These are phyloP conservation scores for Odonthalia washingtoniensis DNA, from an alignment of 31 red algal species.

Conservation along the genomic window DNA sequence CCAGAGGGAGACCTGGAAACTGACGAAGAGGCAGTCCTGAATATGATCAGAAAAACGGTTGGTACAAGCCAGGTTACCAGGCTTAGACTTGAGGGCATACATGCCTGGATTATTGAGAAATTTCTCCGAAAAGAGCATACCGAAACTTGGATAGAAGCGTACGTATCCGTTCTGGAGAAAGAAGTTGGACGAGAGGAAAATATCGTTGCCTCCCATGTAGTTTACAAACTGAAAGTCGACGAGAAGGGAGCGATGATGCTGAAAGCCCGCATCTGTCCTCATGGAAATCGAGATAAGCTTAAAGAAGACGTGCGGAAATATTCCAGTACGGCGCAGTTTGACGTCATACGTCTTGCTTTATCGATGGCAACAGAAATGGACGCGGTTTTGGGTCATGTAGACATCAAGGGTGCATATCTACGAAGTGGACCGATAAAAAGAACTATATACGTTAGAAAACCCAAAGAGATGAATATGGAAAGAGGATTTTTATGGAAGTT, in stretches of 20 bases:
- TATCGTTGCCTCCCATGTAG: conserved; percentile 2
- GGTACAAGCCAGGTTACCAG: background rate
- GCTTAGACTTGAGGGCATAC: background rate
- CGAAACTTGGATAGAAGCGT: background rate
- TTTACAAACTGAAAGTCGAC: background rate
- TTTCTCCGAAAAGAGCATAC: background rate
- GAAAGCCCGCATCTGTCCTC: background rate
- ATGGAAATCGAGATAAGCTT: background rate
- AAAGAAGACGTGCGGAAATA: conserved; percentile 4
- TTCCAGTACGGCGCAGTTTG: no score
- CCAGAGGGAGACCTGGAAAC: background rate
- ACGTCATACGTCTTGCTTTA: no score
- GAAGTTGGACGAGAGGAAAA: background rate
- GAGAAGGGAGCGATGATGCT: background rate
- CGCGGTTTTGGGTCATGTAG: no score
- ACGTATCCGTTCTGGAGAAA: background rate
- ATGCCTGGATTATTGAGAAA: background rate
- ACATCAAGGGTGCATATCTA: no score
- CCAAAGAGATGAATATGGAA: background rate
- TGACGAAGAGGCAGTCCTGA: background rate
- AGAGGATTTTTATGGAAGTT: background rate
- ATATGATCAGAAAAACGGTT: background rate
- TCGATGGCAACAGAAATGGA: no score
- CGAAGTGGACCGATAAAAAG: no score
- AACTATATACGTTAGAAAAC: no score